A percentile compares a stretch with the other conserved stretches of the same genome.
Evolutionary conservation across 2,329 filamentous ascomycete genomes (phyloP).

Genomic region (Colletotrichum eleusines): DNA sequence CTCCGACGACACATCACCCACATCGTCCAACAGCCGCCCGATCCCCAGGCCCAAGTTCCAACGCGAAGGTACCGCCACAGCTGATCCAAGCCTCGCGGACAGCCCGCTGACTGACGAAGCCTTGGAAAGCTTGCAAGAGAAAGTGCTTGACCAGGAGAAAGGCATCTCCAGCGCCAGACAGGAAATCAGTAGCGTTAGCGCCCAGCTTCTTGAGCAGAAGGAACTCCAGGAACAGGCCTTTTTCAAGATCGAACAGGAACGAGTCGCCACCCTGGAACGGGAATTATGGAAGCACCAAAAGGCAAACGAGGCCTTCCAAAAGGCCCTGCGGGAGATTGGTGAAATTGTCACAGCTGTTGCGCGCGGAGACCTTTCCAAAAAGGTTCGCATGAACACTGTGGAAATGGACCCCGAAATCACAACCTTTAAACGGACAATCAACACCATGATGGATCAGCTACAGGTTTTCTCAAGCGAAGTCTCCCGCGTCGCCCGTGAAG

Average conservation of each 20-base stretch:
- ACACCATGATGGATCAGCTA: conserved; percentile 98
- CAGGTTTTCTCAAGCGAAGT: conserved; percentile 98
- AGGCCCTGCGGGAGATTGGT: conserved; percentile 94
- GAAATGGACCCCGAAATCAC: conserved; percentile 99
- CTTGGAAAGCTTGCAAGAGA: conserved; percentile 86
- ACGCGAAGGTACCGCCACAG: conserved; percentile 43
- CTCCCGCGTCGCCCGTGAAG: conserved; percentile 92
- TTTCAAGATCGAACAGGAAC: conserved; percentile 84
- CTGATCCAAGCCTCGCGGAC: conserved; percentile 45
- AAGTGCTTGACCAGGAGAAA: conserved; percentile 93
- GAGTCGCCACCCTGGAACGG: conserved; percentile 89
- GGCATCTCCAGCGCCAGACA: conserved; percentile 89
- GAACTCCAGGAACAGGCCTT: conserved; percentile 86
- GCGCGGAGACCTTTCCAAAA: conserved; percentile 94
- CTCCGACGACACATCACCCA: conserved; percentile 59
- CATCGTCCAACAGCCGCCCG: conserved; percentile 57
- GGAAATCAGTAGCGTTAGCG: conserved; percentile 86
- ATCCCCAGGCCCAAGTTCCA: conserved; percentile 40
- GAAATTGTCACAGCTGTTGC: conserved; percentile 97
- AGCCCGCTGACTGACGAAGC: conserved; percentile 71
- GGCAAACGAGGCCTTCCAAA: conserved; percentile 98
- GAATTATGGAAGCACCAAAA: conserved; percentile 98
- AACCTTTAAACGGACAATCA: conserved; percentile 97
- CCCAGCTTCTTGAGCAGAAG: conserved; percentile 87
- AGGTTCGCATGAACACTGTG: conserved; percentile 93